These are phyloP conservation scores for Schizosaccharomyces cryophilus DNA, from an alignment of 805 yeast genomes.

Conservation along the genomic window DNA sequence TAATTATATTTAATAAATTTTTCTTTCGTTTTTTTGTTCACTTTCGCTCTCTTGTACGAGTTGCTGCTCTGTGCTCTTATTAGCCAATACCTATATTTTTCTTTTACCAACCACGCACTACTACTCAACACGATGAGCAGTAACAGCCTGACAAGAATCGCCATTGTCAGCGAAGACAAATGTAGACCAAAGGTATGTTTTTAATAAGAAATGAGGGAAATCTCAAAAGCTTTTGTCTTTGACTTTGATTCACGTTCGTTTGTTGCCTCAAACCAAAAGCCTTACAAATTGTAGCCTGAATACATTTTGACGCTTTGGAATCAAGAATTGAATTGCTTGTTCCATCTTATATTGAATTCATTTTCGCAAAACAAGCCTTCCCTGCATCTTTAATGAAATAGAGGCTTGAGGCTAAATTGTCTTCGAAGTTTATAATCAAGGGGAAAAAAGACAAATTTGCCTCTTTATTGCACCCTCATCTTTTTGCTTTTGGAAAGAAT, in stretches of 20 bases:
- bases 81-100: not conserved
- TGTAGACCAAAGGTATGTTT: slow-evolving; percentile 57
- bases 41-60: not conserved
- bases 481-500: not conserved
- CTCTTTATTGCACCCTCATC: not conserved
- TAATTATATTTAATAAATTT: not conserved
- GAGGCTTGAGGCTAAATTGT: no score
- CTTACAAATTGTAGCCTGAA: no score
- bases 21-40: not conserved
- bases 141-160: slow-evolving; percentile 38
- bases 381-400: no score
- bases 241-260: no score
- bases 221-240: not conserved
- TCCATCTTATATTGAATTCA: no score
- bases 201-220: not conserved
- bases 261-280: no score
- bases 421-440: no score
- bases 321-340: no score
- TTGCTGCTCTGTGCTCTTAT: not conserved
- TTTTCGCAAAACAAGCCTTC: no score
- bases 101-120: not conserved
- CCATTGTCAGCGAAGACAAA: slow-evolving; percentile 78
- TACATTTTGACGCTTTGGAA: no score
- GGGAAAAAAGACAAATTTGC: no score
- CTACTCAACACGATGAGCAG: not conserved